phyloP scores from a whole-genome alignment of 2,329 filamentous ascomycete species.

The Zarea fungicola region DNA sequence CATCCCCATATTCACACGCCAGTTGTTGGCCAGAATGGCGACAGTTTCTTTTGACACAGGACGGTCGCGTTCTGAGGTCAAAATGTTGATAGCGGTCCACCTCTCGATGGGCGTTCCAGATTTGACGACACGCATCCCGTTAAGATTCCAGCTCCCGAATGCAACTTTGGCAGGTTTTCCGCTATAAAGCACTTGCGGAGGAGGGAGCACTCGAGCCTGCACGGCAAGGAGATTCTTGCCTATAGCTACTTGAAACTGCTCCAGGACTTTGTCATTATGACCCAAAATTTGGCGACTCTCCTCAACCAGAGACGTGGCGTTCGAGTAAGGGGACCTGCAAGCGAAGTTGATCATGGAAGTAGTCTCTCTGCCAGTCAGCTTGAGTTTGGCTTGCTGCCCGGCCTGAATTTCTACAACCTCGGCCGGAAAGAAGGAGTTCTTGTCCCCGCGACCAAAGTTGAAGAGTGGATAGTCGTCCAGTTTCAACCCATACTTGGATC shows the following conservation, averaged over 20 bases:
- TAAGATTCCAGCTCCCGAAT: slow-evolving; percentile 68
- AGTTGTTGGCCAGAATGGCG: too few relatives aligned
- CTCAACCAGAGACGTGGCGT: slow-evolving; percentile 59
- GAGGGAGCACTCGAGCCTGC: slow-evolving; percentile 58
- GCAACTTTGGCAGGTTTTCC: slow-evolving; percentile 27
- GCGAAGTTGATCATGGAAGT: slow-evolving; percentile 67
- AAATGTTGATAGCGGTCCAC: slow-evolving; percentile 48
- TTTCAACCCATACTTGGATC: slow-evolving; percentile 31
- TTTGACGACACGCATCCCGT: slow-evolving; percentile 48
- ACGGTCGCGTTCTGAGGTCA: background rate
- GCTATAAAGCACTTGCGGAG: slow-evolving; percentile 58
- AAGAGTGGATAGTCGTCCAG: slow-evolving; percentile 51
- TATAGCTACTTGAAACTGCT: slow-evolving; percentile 59
- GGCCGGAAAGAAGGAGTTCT: slow-evolving; percentile 60
- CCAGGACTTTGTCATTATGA: slow-evolving; percentile 44
- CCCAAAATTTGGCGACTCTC: slow-evolving; percentile 54
- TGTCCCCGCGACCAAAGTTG: slow-evolving; percentile 55
- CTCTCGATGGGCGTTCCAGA: slow-evolving; percentile 38
- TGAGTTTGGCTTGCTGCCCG: slow-evolving; percentile 58
- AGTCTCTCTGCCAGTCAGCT: slow-evolving; percentile 57
- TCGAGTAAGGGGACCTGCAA: slow-evolving; percentile 59
- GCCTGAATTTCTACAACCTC: slow-evolving; percentile 60
- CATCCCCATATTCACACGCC: too few relatives aligned
- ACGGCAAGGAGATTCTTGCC: slow-evolving; percentile 63
- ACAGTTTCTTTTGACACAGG: slow-evolving; percentile 32